These are phyloP conservation scores for Astrothelium macrocarpum DNA, from an alignment of 495 filamentous ascomycete species.

Conservation along the genomic window DNA sequence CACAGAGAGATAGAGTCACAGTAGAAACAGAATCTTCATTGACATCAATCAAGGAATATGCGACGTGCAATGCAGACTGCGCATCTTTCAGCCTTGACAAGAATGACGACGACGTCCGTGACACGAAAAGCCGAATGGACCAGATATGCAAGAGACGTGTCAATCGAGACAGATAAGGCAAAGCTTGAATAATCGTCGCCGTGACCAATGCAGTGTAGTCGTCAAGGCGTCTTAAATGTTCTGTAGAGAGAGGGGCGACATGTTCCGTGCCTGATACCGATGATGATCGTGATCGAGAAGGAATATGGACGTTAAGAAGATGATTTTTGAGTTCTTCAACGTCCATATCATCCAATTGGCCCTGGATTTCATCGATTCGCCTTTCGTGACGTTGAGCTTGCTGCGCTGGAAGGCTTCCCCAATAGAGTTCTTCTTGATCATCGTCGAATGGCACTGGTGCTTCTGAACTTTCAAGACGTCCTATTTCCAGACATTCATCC, in stretches of 20 bases:
- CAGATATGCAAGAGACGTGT: constrained; percentile 61
- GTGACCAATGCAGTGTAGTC: constrained; percentile 86
- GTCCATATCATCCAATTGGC: constrained; percentile 67
- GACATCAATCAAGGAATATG: constrained; percentile 46
- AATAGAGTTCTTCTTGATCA: constrained; percentile 41
- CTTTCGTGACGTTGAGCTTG: constrained; percentile 57
- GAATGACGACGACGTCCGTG: constrained; percentile 60
- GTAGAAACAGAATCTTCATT: not conserved
- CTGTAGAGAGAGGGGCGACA: constrained; percentile 24
- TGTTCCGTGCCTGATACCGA: constrained; percentile 44
- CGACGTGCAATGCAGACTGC: constrained; percentile 52
- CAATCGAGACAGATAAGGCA: constrained; percentile 71
- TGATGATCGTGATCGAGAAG: constrained; percentile 44
- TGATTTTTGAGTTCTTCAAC: constrained; percentile 86
- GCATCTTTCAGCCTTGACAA: constrained; percentile 55
- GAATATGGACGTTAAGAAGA: constrained; percentile 70
- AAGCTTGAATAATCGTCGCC: constrained; percentile 71
- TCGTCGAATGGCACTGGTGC: too few species aligned
- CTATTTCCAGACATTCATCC: too few species aligned
- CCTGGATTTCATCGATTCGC: constrained; percentile 66
- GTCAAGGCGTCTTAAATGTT: constrained; percentile 49
- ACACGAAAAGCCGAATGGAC: constrained; percentile 63
- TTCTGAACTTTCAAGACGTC: too few species aligned
- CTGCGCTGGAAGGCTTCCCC: constrained; percentile 55
- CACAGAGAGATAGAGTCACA: not conserved